A percentile compares a stretch with the other conserved stretches of the same genome.
Evolutionary conservation across 257 asterid species (phyloP).

Genomic region (Nicotiana undulata): DNA sequence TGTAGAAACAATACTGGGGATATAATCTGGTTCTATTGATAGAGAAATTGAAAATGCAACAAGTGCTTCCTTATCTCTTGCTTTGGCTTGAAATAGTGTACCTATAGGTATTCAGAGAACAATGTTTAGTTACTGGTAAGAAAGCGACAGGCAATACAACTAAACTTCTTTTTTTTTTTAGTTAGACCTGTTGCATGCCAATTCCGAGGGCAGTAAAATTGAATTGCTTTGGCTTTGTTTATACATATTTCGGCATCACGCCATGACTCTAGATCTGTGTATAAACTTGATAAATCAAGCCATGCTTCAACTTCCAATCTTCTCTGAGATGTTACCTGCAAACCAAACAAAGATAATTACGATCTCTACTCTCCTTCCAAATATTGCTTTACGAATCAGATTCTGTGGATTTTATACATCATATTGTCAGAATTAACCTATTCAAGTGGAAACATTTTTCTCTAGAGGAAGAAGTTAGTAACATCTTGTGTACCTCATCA

Average conservation of each 20-base stretch:
- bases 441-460: not conserved
- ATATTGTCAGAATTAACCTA: not conserved
- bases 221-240: conserved; percentile 39
- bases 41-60: conserved; percentile 52
- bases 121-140: not conserved
- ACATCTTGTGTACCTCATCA: conserved; percentile 23
- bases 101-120: conserved; percentile 35
- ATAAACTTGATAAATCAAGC: conserved; percentile 81
- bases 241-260: conserved; percentile 58
- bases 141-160: not conserved
- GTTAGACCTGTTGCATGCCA: conserved; percentile 73
- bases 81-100: conserved; percentile 36
- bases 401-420: not conserved
- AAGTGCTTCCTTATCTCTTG: conserved; percentile 51
- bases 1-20: conserved; percentile 70
- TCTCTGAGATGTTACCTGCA: conserved; percentile 34
- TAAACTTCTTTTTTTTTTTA: not conserved
- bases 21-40: conserved; percentile 69
- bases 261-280: conserved; percentile 54
- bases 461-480: not conserved
- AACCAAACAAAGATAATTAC: not conserved
- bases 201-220: conserved; percentile 41
- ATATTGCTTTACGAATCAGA: not conserved
- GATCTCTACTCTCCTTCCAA: not conserved
- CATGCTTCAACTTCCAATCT: conserved; percentile 64